Evolutionary conservation across 192 early-diverging fungal species (phyloP), one percentile per base, ranked within the genome.

Genomic region (Mortierella alpina): DNA sequence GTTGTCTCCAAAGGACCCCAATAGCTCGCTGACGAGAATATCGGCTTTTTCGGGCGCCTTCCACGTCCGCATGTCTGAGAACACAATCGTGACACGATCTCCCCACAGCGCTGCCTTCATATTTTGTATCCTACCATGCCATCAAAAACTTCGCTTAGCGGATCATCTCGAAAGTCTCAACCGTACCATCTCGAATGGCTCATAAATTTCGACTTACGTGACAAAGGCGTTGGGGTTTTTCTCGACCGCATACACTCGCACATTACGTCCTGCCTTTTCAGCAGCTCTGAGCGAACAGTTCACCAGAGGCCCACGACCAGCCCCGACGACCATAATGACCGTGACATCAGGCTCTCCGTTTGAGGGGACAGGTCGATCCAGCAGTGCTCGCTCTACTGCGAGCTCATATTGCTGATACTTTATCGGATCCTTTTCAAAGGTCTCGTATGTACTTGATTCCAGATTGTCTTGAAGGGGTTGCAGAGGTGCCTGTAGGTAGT

Each of bases 1-100:
- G 83, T 99, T 99, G 84, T 99, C 98, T 59, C 97, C 98, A 88
- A 99, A 95, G 2, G 97, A 97, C 8, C 98, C 98, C 45, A 99
- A 85, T 22, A 99, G 88, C 84, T 99, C 98, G 67, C 94, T 95
- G 12, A 99, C 94, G 39, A 99, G 78, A 65, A 99, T 96, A 84
- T 99, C 96, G 13, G 90, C 90, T 79, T 91, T 87, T 69, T 92
- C 89, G 2, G 91, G 86, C 2, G 92, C 83, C 31, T 80, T 84
- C 94, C 92, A 96, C 51, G 85, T 84, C 44, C 98, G 92, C 95
- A 99, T 99, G 53, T 99, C 98, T 4, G 89, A 89, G 73, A 93
- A 93, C 9, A 96, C 90, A 31, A 99, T 90, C 23, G 81, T 88
- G 13, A 99, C 98, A 8, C 77, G 67, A 60, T 95, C 91, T 5